phyloP scores from a whole-genome alignment of 495 filamentous ascomycete genomes.

The Xanthoparmelia taractica region DNA sequence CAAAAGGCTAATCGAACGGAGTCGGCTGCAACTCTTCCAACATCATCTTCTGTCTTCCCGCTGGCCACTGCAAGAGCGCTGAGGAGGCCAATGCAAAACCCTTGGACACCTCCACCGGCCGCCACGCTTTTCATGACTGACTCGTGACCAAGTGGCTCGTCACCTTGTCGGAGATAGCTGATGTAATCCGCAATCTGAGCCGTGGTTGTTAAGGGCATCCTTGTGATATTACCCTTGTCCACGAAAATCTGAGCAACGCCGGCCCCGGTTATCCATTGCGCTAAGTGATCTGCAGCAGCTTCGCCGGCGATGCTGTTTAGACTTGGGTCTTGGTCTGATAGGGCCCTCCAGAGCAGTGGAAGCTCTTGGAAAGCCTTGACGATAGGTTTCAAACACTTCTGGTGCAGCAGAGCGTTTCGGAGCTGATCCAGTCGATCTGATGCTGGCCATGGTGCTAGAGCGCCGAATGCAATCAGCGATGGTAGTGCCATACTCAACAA shows the following conservation, averaged over 20 bases:
- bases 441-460: constrained; percentile 17
- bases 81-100: constrained; percentile 24
- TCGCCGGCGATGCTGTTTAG: constrained; percentile 8
- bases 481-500: constrained; percentile 11
- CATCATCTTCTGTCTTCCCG: constrained; percentile 16
- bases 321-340: neutral
- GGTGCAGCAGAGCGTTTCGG: constrained; percentile 9
- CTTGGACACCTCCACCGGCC: constrained; percentile 25
- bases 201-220: constrained; percentile 11
- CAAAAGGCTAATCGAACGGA: constrained; percentile 27
- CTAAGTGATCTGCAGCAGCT: constrained; percentile 7
- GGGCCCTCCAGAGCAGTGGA: constrained; percentile 10
- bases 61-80: constrained; percentile 21
- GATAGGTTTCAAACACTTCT: constrained; percentile 7
- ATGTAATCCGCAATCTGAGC: constrained; percentile 13
- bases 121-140: constrained; percentile 1
- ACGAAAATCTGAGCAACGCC: neutral
- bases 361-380: constrained; percentile 10
- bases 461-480: constrained; percentile 17
- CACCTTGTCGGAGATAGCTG: constrained; percentile 4
- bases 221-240: constrained; percentile 11
- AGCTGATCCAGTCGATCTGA: constrained; percentile 13
- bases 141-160: constrained; percentile 5
- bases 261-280: constrained; percentile 7
- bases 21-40: constrained; percentile 18